Conservation (phyloP, 108 stramenopile genomes). For the Fragilariopsis cylindrus region DNA sequence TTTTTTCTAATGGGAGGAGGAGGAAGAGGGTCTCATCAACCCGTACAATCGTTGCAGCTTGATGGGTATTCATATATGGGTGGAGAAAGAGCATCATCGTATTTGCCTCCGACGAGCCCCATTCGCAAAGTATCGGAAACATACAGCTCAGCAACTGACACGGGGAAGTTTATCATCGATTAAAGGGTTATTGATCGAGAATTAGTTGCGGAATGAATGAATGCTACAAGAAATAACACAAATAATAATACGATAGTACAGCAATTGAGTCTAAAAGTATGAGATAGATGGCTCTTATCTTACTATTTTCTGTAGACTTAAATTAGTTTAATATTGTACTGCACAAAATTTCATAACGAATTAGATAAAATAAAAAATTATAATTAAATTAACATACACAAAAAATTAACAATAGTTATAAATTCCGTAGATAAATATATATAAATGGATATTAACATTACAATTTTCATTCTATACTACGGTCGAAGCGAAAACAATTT, state of each 20-base stretch:
- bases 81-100: constrained; percentile 2
- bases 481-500: too few relatives aligned
- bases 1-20: neutral
- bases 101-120: constrained; percentile 31
- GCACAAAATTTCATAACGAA: too few relatives aligned
- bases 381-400: too few relatives aligned
- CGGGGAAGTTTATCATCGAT: neutral
- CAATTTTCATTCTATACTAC: too few relatives aligned
- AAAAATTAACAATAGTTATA: too few relatives aligned
- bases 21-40: neutral
- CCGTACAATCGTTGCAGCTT: constrained; percentile 25
- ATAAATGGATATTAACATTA: too few relatives aligned
- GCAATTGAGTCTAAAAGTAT: neutral
- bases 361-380: too few relatives aligned
- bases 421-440: too few relatives aligned
- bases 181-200: neutral
- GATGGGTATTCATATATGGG: constrained; percentile 17
- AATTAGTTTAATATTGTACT: too few relatives aligned
- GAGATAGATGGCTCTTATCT: neutral
- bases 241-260: neutral
- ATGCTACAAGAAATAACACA: neutral
- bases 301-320: neutral
- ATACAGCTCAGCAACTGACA: neutral
- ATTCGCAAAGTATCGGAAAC: constrained; percentile 9
- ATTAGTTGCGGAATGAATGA: neutral